A percentile compares a stretch with the other conserved stretches of the same genome.
Evolutionary conservation across 371 early-diverging fungal genomes (phyloP).

Genomic region (Chytridiales sp.): DNA sequence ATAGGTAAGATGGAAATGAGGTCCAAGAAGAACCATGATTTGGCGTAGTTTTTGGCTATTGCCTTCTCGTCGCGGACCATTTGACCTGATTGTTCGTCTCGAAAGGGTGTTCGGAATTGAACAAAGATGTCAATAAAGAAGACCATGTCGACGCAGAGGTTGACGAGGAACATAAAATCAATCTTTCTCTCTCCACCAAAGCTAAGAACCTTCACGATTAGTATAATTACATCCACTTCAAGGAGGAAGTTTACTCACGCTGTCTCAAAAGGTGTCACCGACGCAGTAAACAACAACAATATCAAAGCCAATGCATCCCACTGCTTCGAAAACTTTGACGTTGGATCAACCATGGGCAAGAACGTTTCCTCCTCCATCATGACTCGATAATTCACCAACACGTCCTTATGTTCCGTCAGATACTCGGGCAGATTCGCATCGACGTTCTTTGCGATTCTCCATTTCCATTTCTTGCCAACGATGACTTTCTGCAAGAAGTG

Average conservation of each 20-base stretch:
- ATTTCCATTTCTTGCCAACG: constrained; percentile 32
- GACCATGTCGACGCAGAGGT: constrained; percentile 44
- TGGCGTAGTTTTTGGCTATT: constrained; percentile 37
- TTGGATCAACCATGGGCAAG: constrained; percentile 37
- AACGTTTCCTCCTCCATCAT: constrained; percentile 21
- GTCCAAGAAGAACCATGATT: constrained; percentile 47
- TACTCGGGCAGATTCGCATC: constrained; percentile 41
- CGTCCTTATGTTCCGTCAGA: constrained; percentile 32
- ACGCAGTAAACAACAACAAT: constrained; percentile 45
- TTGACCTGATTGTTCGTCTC: constrained; percentile 42
- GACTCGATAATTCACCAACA: constrained; percentile 31
- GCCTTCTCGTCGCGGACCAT: constrained; percentile 32
- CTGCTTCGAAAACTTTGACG: constrained; percentile 34
- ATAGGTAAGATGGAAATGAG: constrained; percentile 48
- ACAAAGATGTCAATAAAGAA: constrained; percentile 52
- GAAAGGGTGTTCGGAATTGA: constrained; percentile 46
- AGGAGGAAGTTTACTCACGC: no score
- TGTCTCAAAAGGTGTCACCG: constrained; percentile 50
- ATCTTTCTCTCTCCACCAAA: constrained; percentile 19
- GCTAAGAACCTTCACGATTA: no score
- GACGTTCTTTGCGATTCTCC: constrained; percentile 37
- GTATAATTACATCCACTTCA: background rate
- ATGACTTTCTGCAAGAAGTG: constrained; percentile 43
- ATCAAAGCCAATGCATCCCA: constrained; percentile 48
- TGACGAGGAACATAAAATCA: constrained; percentile 40